phyloP scores from a whole-genome alignment of 371 early-diverging fungal genomes.

The Cokeromyces recurvatus region DNA sequence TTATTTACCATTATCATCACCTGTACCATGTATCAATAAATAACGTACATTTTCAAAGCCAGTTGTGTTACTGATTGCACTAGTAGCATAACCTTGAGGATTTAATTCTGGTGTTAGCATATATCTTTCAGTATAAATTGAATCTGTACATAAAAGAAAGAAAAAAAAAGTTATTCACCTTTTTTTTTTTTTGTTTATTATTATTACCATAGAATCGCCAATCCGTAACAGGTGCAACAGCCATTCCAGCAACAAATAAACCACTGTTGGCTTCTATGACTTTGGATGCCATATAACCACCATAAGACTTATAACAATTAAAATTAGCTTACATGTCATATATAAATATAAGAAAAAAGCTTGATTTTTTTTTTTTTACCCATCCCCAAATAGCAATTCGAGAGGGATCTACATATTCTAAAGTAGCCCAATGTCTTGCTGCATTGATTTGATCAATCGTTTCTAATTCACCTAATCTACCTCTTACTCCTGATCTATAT shows the following conservation, averaged over 20 bases:
- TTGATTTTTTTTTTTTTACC: constrained; percentile 36
- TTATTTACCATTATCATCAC: constrained; percentile 67
- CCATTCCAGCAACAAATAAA: constrained; percentile 75
- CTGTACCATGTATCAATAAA: constrained; percentile 87
- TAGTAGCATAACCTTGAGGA: constrained; percentile 67
- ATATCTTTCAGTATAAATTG: constrained; percentile 93
- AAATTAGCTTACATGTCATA: not conserved
- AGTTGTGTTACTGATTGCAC: constrained; percentile 71
- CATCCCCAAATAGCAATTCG: constrained; percentile 97
- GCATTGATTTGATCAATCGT: constrained; percentile 84
- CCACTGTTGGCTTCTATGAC: constrained; percentile 79
- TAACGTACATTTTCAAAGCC: constrained; percentile 74
- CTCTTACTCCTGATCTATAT: constrained; percentile 69
- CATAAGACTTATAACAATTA: constrained; percentile 62
- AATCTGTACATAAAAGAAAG: constrained; percentile 63
- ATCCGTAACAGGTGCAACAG: constrained; percentile 95
- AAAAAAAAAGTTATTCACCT: not conserved
- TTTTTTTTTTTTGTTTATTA: not conserved
- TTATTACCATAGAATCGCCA: constrained; percentile 70
- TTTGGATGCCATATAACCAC: constrained; percentile 86
- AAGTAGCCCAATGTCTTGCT: constrained; percentile 60
- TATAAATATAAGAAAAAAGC: too few relatives aligned
- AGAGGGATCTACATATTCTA: constrained; percentile 72
- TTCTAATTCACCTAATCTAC: constrained; percentile 78
- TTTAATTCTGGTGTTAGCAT: constrained; percentile 84